A percentile compares a stretch with the other conserved stretches of the same genome.
These are phyloP conservation scores for Amylocystis lapponica DNA, from an alignment of 768 basidiomycete species.

Conservation along the genomic window DNA sequence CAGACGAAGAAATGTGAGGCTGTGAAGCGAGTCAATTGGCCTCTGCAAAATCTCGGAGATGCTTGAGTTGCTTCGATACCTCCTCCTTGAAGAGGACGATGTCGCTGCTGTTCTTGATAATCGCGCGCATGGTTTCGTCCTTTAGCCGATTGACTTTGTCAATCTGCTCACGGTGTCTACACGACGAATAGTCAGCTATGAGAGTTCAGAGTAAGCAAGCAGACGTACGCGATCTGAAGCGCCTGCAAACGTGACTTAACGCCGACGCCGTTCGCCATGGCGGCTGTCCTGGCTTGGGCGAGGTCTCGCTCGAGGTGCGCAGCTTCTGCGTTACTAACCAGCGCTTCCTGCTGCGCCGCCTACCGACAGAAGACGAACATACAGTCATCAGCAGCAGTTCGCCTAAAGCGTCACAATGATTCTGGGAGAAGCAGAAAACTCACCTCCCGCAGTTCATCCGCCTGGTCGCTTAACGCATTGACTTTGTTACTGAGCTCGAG, in stretches of 20 bases:
- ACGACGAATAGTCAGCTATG: background rate
- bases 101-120: conserved; percentile 81
- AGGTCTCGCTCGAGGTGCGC: conserved; percentile 65
- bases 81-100: conserved; percentile 79
- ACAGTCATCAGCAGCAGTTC: background rate
- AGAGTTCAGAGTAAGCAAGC: background rate
- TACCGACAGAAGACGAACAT: conserved; percentile 27
- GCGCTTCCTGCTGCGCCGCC: conserved; percentile 75
- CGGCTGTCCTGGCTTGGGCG: conserved; percentile 68
- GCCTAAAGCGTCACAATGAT: background rate
- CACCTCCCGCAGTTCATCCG: conserved; percentile 79
- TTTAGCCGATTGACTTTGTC: conserved; percentile 69
- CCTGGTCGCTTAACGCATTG: conserved; percentile 61
- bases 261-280: conserved; percentile 75
- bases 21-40: conserved; percentile 27
- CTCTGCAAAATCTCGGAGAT: conserved; percentile 66
- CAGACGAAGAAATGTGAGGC: too few species aligned
- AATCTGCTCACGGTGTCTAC: conserved; percentile 73
- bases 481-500: conserved; percentile 71
- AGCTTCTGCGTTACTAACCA: conserved; percentile 60
- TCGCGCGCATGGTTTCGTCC: conserved; percentile 75
- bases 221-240: conserved; percentile 66
- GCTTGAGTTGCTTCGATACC: conserved; percentile 63
- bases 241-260: conserved; percentile 75
- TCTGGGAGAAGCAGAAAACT: conserved; percentile 21